Percentiles rank a stretch among this genome's conserved stretches.
Conservation (phyloP, 345 rosid species). For the Populus euphratica region DNA sequence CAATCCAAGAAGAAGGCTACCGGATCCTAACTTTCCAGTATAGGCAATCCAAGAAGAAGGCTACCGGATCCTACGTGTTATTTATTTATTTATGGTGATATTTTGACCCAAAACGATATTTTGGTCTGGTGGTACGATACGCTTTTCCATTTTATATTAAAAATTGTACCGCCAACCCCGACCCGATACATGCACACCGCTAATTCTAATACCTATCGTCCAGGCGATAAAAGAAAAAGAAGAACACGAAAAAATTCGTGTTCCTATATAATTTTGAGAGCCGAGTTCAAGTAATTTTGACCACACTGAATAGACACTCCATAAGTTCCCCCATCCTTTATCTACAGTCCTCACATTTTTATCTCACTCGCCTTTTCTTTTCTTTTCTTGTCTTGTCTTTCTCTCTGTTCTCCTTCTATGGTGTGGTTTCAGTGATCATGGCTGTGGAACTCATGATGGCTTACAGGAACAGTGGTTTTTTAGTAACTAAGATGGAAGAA, state of each 20-base stretch:
- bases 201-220: too few species aligned
- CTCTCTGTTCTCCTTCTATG: conserved; percentile 2
- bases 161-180: too few species aligned
- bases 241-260: neutral
- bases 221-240: neutral
- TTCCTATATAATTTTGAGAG: neutral
- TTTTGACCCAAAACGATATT: too few species aligned
- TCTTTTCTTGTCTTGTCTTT: neutral
- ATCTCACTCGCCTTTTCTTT: neutral
- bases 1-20: too few species aligned
- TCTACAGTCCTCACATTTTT: conserved; percentile 24
- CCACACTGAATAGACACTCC: conserved; percentile 15
- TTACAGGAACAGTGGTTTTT: conserved; percentile 29
- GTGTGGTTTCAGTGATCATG: conserved; percentile 24
- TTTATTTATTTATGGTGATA: too few species aligned
- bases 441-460: conserved; percentile 25
- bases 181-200: too few species aligned
- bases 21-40: too few species aligned
- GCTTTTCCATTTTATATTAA: too few species aligned
- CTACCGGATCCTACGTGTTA: too few species aligned
- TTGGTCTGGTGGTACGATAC: too few species aligned
- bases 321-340: conserved; percentile 23
- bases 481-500: conserved; percentile 18
- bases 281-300: conserved; percentile 39
- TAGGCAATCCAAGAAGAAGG: too few species aligned